A percentile compares a stretch with the other conserved stretches of the same genome.
phyloP scores from a whole-genome alignment of 83 land plant genomes.

The Picea abies region DNA sequence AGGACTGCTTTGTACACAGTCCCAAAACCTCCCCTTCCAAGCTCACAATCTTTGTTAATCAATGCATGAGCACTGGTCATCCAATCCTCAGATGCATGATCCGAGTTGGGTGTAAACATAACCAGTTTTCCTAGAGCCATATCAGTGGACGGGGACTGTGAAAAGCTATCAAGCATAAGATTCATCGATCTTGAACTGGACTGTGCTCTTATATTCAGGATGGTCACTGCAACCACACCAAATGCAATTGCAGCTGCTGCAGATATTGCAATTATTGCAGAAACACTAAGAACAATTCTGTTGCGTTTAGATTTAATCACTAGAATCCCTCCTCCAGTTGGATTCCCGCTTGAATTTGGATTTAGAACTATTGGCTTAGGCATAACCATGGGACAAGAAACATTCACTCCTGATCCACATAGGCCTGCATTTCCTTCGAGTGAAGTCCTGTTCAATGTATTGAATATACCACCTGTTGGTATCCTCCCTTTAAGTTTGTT shows the following conservation, averaged over 20 bases:
- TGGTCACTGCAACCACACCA: slow-evolving; percentile 71
- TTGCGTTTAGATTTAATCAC: slow-evolving; percentile 37
- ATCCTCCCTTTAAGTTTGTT: slow-evolving; percentile 77
- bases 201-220: slow-evolving; percentile 75
- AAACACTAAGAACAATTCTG: slow-evolving; percentile 81
- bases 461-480: slow-evolving; percentile 68
- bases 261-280: slow-evolving; percentile 89
- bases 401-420: slow-evolving; percentile 72
- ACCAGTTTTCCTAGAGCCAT: slow-evolving; percentile 71
- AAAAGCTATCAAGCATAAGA: slow-evolving; percentile 17
- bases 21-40: slow-evolving; percentile 97
- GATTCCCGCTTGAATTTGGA: slow-evolving; percentile 56
- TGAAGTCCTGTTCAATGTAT: slow-evolving; percentile 54
- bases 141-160: slow-evolving; percentile 10
- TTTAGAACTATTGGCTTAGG: slow-evolving; percentile 92
- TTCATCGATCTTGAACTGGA: slow-evolving; percentile 20
- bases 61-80: slow-evolving; percentile 68
- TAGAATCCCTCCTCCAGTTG: slow-evolving; percentile 10
- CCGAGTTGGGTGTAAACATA: slow-evolving; percentile 65
- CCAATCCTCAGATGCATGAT: slow-evolving; percentile 53
- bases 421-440: slow-evolving; percentile 67
- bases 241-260: slow-evolving; percentile 81
- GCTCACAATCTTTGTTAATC: slow-evolving; percentile 87
- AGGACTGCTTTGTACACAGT: slow-evolving; percentile 75
- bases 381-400: slow-evolving; percentile 60